A percentile compares a stretch with the other conserved stretches of the same genome.
Evolutionary conservation across 2,329 filamentous ascomycete genomes (phyloP).

Genomic region (Grosmannia clavigera): DNA sequence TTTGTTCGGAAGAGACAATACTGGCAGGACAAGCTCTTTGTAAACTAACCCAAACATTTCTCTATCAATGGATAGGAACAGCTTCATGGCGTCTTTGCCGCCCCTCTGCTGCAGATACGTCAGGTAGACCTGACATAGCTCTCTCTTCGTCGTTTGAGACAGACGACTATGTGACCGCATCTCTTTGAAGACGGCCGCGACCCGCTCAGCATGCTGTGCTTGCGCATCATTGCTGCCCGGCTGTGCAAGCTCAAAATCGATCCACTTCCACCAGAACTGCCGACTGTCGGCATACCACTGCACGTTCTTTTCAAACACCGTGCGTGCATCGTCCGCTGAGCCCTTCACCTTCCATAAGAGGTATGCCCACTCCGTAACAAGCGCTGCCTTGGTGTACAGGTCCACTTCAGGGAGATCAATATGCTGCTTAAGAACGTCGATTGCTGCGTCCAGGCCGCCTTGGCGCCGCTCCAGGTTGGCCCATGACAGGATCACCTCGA

Average conservation of each 20-base stretch:
- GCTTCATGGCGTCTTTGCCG: slow-evolving; percentile 70
- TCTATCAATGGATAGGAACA: slow-evolving; percentile 70
- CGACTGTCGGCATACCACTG: slow-evolving; percentile 77
- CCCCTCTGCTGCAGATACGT: slow-evolving; percentile 73
- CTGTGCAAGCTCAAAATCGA: slow-evolving; percentile 80
- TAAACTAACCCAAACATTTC: slow-evolving; percentile 68
- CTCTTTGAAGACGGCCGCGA: slow-evolving; percentile 69
- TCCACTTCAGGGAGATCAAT: slow-evolving; percentile 63
- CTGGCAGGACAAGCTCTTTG: not conserved
- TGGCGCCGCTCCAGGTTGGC: slow-evolving; percentile 80
- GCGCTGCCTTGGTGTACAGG: slow-evolving; percentile 68
- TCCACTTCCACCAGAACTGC: slow-evolving; percentile 81
- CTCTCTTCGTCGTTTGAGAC: slow-evolving; percentile 53
- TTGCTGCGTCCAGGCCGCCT: slow-evolving; percentile 69
- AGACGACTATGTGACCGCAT: slow-evolving; percentile 63
- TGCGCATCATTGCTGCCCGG: slow-evolving; percentile 56
- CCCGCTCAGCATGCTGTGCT: slow-evolving; percentile 52
- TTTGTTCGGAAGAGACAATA: not conserved
- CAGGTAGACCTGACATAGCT: slow-evolving; percentile 69
- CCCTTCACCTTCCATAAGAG: slow-evolving; percentile 83
- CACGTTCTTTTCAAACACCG: slow-evolving; percentile 70
- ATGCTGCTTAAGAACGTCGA: slow-evolving; percentile 69
- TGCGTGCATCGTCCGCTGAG: slow-evolving; percentile 65
- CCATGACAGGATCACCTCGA: slow-evolving; percentile 79
- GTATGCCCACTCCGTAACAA: slow-evolving; percentile 80